Conservation (phyloP, 1,284 basidiomycete genomes). For the Chalciporus sp. region DNA sequence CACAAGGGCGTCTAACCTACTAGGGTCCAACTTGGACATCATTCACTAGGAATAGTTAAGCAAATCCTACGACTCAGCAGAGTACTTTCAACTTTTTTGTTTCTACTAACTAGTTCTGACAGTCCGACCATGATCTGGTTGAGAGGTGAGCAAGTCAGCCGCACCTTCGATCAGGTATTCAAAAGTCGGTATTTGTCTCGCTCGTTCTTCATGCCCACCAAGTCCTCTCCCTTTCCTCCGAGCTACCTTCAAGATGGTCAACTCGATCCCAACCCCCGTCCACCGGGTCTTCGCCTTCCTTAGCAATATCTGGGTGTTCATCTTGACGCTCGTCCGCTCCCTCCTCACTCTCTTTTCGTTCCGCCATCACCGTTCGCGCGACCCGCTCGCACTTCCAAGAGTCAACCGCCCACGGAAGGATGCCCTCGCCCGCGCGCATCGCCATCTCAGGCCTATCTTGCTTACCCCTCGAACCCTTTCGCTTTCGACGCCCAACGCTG, state of each 20-base stretch:
- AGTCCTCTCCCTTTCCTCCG: slow-evolving; percentile 10
- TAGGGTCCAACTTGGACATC: no score
- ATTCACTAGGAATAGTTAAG: no score
- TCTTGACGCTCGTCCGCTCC: slow-evolving; percentile 34
- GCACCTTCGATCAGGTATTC: not conserved
- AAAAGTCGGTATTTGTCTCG: not conserved
- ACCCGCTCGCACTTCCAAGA: slow-evolving; percentile 15
- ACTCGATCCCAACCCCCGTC: slow-evolving; percentile 7
- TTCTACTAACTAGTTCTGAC: no score
- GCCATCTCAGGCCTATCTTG: slow-evolving; percentile 24
- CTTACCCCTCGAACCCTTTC: slow-evolving; percentile 22
- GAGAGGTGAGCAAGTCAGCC: not conserved
- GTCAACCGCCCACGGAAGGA: slow-evolving; percentile 7
- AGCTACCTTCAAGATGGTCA: slow-evolving; percentile 10
- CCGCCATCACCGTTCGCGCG: slow-evolving; percentile 11
- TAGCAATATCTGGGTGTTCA: slow-evolving; percentile 26
- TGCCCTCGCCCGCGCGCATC: slow-evolving; percentile 16
- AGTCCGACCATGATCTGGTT: not conserved
- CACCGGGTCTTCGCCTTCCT: slow-evolving; percentile 18
- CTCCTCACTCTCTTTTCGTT: slow-evolving; percentile 23
- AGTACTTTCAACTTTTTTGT: no score
- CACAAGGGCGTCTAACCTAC: slow-evolving; percentile 25
- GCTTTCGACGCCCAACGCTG: not conserved
- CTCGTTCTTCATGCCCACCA: slow-evolving; percentile 2
- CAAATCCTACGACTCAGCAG: no score